Percentiles rank a stretch among this genome's conserved stretches.
phyloP scores from a whole-genome alignment of 225 moss, liverwort and hornwort species.

The Anthoceros angustus region DNA sequence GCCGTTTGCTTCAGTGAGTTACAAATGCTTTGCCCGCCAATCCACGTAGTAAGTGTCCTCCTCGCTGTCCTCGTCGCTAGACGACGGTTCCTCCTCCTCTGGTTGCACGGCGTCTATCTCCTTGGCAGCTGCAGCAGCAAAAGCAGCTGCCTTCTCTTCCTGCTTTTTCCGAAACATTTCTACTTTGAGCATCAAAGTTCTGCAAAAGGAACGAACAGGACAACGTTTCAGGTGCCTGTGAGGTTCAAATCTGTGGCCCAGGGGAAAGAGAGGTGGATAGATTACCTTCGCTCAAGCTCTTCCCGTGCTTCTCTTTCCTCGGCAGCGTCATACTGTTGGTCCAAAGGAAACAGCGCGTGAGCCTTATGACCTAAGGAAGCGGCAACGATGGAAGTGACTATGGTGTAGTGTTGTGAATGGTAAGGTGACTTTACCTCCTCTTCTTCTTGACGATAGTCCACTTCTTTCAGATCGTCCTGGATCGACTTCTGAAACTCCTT shows the following conservation, averaged over 20 bases:
- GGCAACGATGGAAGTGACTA: not conserved
- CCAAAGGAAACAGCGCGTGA: not conserved
- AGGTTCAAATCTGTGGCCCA: not conserved
- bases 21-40: constrained; percentile 31
- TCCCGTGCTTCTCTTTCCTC: constrained; percentile 36
- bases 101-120: constrained; percentile 1
- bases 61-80: constrained; percentile 20
- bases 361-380: not conserved
- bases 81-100: constrained; percentile 12
- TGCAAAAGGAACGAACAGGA: not conserved
- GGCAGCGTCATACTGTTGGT: constrained; percentile 28
- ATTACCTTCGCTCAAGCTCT: constrained; percentile 26
- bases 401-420: not conserved
- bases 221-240: not conserved
- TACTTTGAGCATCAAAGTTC: constrained; percentile 17
- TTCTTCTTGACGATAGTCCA: constrained; percentile 65
- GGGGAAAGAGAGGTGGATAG: no score
- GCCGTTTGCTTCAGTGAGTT: not conserved
- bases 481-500: constrained; percentile 84
- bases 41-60: constrained; percentile 24
- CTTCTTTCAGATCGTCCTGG: constrained; percentile 56
- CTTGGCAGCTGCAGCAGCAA: constrained; percentile 3
- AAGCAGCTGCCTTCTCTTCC: constrained; percentile 16
- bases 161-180: constrained; percentile 18
- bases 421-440: constrained; percentile 39